Evolutionary conservation across 129 eudicot genomes (phyloP).

Genomic region (Flaveria sonorensis): DNA sequence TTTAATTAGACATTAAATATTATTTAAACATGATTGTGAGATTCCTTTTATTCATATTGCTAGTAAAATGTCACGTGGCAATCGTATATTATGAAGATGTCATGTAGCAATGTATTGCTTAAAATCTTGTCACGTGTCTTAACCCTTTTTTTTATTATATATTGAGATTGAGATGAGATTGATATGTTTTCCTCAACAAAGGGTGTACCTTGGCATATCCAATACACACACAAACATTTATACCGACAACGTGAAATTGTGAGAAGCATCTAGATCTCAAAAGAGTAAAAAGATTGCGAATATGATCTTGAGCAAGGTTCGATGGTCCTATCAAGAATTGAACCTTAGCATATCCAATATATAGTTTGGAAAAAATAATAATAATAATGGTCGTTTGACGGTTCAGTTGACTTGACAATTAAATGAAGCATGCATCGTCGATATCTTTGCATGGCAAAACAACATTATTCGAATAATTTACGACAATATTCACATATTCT

Average conservation of each 20-base stretch:
- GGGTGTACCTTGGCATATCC: slow-evolving; percentile 15
- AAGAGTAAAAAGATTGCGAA: neutral
- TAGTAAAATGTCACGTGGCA: no score
- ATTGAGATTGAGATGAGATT: no score
- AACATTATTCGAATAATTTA: slow-evolving; percentile 1
- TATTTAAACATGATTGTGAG: no score
- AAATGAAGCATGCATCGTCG: neutral
- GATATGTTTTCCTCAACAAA: neutral
- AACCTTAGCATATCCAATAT: slow-evolving; percentile 34
- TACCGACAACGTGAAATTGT: neutral
- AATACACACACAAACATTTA: slow-evolving; percentile 1
- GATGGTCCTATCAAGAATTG: slow-evolving; percentile 14
- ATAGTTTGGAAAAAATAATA: neutral
- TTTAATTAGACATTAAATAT: no score
- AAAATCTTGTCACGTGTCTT: no score
- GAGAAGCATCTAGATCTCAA: slow-evolving; percentile 24
- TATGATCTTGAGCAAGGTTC: slow-evolving; percentile 18
- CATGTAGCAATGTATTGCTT: no score
- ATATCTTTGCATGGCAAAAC: neutral
- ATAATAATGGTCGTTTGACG: no score
- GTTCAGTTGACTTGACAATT: neutral
- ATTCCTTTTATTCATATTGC: no score
- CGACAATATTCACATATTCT: neutral
- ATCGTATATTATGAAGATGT: no score
- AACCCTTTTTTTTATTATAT: no score